Evolutionary conservation across 2,329 filamentous ascomycete species (phyloP).

Genomic region (Sclerotinia subarctica): DNA sequence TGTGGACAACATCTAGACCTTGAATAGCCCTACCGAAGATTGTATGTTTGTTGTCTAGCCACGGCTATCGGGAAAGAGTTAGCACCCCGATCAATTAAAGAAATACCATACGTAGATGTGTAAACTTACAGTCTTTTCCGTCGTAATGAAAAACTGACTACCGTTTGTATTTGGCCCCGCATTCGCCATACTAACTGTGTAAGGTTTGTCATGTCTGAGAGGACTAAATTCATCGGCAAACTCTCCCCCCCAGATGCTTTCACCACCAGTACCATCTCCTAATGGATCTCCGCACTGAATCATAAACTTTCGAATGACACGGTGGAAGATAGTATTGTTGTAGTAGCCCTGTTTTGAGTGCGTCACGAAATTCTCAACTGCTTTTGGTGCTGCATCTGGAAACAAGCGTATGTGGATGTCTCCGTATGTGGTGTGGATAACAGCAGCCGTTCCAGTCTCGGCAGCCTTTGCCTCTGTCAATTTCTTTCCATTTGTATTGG

Average conservation of each 20-base stretch:
- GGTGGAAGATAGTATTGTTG: slow-evolving; percentile 96
- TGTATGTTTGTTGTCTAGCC: slow-evolving; percentile 94
- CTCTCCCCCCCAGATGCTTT: slow-evolving; percentile 88
- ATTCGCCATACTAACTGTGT: slow-evolving; percentile 97
- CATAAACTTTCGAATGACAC: slow-evolving; percentile 98
- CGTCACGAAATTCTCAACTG: slow-evolving; percentile 96
- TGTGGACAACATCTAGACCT: slow-evolving; percentile 90
- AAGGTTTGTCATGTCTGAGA: slow-evolving; percentile 90
- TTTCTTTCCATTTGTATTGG: slow-evolving; percentile 56
- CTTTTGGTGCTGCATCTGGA: slow-evolving; percentile 86
- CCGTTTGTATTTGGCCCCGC: slow-evolving; percentile 93
- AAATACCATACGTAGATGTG: background rate
- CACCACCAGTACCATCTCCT: slow-evolving; percentile 84
- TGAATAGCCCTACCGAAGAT: slow-evolving; percentile 90
- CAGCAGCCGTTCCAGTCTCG: slow-evolving; percentile 73
- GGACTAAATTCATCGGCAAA: slow-evolving; percentile 93
- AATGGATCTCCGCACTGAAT: slow-evolving; percentile 83
- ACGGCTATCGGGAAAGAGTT: slow-evolving; percentile 53
- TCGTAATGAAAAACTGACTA: slow-evolving; percentile 97
- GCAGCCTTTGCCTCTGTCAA: slow-evolving; percentile 56
- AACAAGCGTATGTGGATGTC: slow-evolving; percentile 93
- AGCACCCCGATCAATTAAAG: slow-evolving; percentile 19
- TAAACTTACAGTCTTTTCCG: slow-evolving; percentile 77
- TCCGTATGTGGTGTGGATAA: slow-evolving; percentile 88
- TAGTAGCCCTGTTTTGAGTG: slow-evolving; percentile 90